Percentiles rank a stretch among this genome's conserved stretches.
Conservation (phyloP, 371 early-diverging fungal species). For the Rhizopus delemar region DNA sequence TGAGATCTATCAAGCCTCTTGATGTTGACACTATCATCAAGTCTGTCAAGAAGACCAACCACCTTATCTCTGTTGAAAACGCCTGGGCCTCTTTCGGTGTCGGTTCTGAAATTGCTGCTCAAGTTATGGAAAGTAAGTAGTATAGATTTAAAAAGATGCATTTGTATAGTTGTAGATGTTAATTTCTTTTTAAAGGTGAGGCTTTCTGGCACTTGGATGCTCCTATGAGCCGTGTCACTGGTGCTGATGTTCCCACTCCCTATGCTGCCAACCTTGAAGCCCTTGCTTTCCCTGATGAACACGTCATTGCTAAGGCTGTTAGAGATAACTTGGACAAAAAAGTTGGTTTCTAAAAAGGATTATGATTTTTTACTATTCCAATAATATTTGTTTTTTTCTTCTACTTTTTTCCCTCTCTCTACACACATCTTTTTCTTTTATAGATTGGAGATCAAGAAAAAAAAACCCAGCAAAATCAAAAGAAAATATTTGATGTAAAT, state of each 20-base stretch:
- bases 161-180: background rate
- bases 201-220: conserved; percentile 96
- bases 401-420: too few relatives aligned
- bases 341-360: conserved; percentile 33
- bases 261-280: conserved; percentile 96
- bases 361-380: too few relatives aligned
- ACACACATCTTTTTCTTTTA: too few relatives aligned
- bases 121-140: conserved; percentile 84
- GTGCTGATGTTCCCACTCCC: conserved; percentile 98
- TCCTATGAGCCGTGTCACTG: conserved; percentile 94
- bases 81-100: conserved; percentile 98
- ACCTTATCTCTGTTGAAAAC: conserved; percentile 95
- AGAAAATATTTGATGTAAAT: too few relatives aligned
- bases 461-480: too few relatives aligned
- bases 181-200: conserved; percentile 54
- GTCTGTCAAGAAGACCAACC: conserved; percentile 98
- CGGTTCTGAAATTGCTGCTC: conserved; percentile 96
- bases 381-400: too few relatives aligned
- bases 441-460: too few relatives aligned
- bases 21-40: conserved; percentile 92
- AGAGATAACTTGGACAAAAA: conserved; percentile 64
- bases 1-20: conserved; percentile 97
- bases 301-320: conserved; percentile 79
- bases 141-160: background rate
- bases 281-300: conserved; percentile 86